phyloP scores from a whole-genome alignment of 306 rosid genomes.

The Oemleria cerasiformis region DNA sequence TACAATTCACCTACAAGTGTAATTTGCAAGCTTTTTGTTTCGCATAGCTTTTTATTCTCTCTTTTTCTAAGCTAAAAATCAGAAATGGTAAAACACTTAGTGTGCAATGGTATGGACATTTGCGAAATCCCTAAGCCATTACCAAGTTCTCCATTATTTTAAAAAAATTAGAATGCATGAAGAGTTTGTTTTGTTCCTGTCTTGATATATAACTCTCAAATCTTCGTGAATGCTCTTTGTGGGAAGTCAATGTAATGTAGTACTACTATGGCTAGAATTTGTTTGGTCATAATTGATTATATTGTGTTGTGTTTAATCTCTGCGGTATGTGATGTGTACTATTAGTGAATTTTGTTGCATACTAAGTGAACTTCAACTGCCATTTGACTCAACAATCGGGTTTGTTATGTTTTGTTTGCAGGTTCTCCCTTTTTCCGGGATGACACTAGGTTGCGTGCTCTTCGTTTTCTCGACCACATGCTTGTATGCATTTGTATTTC shows the following conservation, averaged over 20 bases:
- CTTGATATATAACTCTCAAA: neutral
- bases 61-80: neutral
- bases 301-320: neutral
- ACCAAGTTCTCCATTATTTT: neutral
- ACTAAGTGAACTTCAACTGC: neutral
- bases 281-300: neutral
- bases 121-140: neutral
- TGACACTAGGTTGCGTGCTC: constrained; percentile 98
- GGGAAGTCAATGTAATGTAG: neutral
- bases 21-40: too few relatives aligned
- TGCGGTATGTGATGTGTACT: neutral
- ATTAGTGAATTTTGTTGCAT: neutral
- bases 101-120: neutral
- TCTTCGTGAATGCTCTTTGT: neutral
- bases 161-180: neutral
- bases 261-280: neutral
- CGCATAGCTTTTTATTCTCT: neutral
- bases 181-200: neutral
- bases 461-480: constrained; percentile 98
- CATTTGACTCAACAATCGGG: neutral
- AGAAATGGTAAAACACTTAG: neutral
- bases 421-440: constrained; percentile 88
- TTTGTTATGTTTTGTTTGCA: constrained; percentile 36
- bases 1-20: too few relatives aligned
- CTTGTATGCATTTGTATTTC: constrained; percentile 67